Percentiles rank a stretch among this genome's conserved stretches.
Evolutionary conservation across 2,329 filamentous ascomycete species (phyloP).

Genomic region (Eutypella sp.): DNA sequence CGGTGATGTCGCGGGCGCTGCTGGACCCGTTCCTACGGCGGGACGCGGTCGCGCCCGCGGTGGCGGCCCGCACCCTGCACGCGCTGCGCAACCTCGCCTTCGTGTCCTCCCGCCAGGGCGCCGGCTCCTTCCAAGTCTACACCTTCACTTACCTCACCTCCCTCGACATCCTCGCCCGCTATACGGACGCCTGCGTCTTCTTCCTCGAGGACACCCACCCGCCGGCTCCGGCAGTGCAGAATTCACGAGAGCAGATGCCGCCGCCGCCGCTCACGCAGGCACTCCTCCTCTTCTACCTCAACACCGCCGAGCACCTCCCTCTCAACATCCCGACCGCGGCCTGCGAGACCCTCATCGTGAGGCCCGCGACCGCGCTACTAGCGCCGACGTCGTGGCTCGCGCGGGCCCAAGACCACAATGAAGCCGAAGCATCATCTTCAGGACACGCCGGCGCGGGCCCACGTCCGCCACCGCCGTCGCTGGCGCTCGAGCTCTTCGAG

Average conservation of each 20-base stretch:
- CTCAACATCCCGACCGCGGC: constrained; percentile 60
- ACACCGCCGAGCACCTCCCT: constrained; percentile 78
- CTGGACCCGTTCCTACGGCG: constrained; percentile 45
- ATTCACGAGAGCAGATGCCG: constrained; percentile 39
- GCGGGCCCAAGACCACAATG: constrained; percentile 20
- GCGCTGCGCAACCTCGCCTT: constrained; percentile 76
- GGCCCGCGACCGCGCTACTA: constrained; percentile 71
- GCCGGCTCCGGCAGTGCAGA: constrained; percentile 38
- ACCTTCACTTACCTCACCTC: constrained; percentile 77
- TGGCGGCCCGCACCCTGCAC: constrained; percentile 68
- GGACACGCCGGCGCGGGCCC: neutral
- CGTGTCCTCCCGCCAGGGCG: constrained; percentile 69
- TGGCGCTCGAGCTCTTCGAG: constrained; percentile 66
- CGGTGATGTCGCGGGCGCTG: constrained; percentile 61
- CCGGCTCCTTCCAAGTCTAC: constrained; percentile 75
- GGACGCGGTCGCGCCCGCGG: constrained; percentile 47
- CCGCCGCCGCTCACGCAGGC: constrained; percentile 63
- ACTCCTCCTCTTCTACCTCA: constrained; percentile 84
- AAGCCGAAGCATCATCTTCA: neutral
- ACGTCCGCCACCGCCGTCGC: constrained; percentile 33
- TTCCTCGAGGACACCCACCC: constrained; percentile 62
- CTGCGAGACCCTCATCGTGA: constrained; percentile 69
- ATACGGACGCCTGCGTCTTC: constrained; percentile 57
- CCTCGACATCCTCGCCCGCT: constrained; percentile 74
- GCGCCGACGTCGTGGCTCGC: constrained; percentile 27